phyloP scores from a whole-genome alignment of 495 filamentous ascomycete genomes.

The Penicillium macrosclerotiorum region DNA sequence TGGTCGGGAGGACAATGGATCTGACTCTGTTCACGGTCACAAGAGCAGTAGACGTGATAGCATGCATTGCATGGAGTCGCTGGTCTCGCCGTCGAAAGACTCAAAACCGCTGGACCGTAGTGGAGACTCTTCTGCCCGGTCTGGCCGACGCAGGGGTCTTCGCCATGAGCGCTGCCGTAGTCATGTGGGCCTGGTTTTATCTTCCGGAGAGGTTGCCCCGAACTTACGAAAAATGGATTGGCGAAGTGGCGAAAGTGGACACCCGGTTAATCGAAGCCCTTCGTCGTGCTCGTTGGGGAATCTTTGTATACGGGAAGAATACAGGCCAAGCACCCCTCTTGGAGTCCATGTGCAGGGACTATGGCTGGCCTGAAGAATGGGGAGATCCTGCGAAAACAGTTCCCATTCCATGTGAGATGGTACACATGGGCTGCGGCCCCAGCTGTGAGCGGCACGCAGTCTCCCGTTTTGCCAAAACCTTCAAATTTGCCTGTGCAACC shows the following conservation, averaged over 20 bases:
- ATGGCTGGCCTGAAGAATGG: slow-evolving; percentile 64
- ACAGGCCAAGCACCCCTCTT: slow-evolving; percentile 72
- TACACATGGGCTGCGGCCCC: slow-evolving; percentile 77
- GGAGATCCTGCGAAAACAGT: slow-evolving; percentile 72
- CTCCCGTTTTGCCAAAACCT: slow-evolving; percentile 66
- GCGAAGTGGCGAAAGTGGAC: slow-evolving; percentile 76
- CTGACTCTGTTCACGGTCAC: slow-evolving; percentile 78
- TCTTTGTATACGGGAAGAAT: slow-evolving; percentile 73
- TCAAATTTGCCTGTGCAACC: slow-evolving; percentile 71
- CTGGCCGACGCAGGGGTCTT: slow-evolving; percentile 72
- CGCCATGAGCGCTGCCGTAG: slow-evolving; percentile 67
- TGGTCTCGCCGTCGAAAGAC: slow-evolving; percentile 29
- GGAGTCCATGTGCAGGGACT: slow-evolving; percentile 72
- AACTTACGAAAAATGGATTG: slow-evolving; percentile 86
- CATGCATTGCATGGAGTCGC: slow-evolving; percentile 64
- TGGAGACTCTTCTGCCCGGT: slow-evolving; percentile 50
- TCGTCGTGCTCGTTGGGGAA: slow-evolving; percentile 59
- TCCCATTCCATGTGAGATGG: slow-evolving; percentile 84
- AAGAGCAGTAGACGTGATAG: slow-evolving; percentile 70
- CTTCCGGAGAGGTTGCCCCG: slow-evolving; percentile 63
- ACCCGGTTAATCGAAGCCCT: slow-evolving; percentile 71
- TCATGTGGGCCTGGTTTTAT: slow-evolving; percentile 95
- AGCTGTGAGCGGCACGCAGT: slow-evolving; percentile 79
- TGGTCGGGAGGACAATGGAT: slow-evolving; percentile 80
- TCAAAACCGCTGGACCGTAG: slow-evolving; percentile 46